A percentile compares a stretch with the other conserved stretches of the same genome.
phyloP scores from a whole-genome alignment of 2,329 filamentous ascomycete genomes.

The Pochonia chlamydosporia region DNA sequence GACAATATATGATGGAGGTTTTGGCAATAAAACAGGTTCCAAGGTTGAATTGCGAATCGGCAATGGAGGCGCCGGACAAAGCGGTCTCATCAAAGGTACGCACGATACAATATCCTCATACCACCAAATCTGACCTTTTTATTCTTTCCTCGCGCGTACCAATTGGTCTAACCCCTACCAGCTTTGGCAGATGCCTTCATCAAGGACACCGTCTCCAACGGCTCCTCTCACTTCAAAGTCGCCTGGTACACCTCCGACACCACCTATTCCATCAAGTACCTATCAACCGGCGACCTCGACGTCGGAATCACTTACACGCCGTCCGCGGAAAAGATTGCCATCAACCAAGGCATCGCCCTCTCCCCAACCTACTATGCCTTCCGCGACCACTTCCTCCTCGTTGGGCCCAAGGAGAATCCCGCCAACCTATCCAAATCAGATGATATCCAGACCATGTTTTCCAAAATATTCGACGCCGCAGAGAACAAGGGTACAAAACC shows the following conservation, averaged over 20 bases:
- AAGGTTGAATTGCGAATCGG: constrained; percentile 21
- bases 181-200: constrained; percentile 22
- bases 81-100: constrained; percentile 27
- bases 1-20: constrained; percentile 16
- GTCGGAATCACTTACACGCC: constrained; percentile 40
- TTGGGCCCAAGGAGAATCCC: constrained; percentile 29
- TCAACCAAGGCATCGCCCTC: constrained; percentile 30
- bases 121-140: too few species aligned
- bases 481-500: constrained; percentile 23
- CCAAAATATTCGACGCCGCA: constrained; percentile 15
- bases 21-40: constrained; percentile 9
- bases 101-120: too few species aligned
- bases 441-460: constrained; percentile 27
- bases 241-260: constrained; percentile 41
- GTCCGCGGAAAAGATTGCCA: constrained; percentile 36
- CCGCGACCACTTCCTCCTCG: constrained; percentile 40
- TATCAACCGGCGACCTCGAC: constrained; percentile 31
- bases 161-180: constrained; percentile 1
- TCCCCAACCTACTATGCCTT: constrained; percentile 31
- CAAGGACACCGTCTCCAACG: constrained; percentile 13
- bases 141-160: too few species aligned
- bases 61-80: constrained; percentile 32
- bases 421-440: constrained; percentile 23
- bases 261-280: constrained; percentile 36
- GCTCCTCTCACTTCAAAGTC: constrained; percentile 28